Evolutionary conservation across 1,139 yeast species (phyloP), one percentile per base, ranked within the genome.

Genomic region (Saccharomyces hybrid): DNA sequence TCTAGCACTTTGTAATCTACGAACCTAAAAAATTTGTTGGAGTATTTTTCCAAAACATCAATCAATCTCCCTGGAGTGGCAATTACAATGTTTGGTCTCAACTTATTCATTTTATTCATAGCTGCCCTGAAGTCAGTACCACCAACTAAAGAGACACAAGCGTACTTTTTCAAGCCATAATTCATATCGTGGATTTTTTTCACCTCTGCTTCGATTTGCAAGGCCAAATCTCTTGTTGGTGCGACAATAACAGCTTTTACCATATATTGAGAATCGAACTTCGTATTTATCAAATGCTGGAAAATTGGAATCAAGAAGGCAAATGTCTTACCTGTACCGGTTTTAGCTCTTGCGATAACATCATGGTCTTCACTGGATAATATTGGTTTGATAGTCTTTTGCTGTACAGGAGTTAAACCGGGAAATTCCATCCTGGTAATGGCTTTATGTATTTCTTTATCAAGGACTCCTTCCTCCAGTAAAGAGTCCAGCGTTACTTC

Each of bases 251-350:
- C 77, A 26, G 91, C 80, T 56, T 77, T 75, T 1, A 81, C 82
- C 63, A 60, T 55, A 59, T 64, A 46, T 48, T 57, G 59, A 38
- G 62, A 57, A 5, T 59, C 64, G 6, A 53, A 52, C 26, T 56
- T 57, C 28, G 72, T 68, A 50, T 73, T 73, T 20, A 78, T 60
- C 41, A 79, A 76, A 53, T 78, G 78, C 65, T 88, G 86, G 48
- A 90, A 72, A 6, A 88, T 75, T 2, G 97, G 97, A 49, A 90
- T 75, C 57, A 90, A 82, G 68, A 88, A 91, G 0, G 96, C 95
- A 56, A 88, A 81, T 0, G 97, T 91, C 70, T 91, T 91, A 65
- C 97, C 98, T 0, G 97, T 90, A 66, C 97, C 98, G 4, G 98
- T 91, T 68, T 88, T 88, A 38, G 97, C 97, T 61, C 95, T 79